Evolutionary conservation across 2,329 filamentous ascomycete species (phyloP).

Genomic region (Aspergillus neoniger): DNA sequence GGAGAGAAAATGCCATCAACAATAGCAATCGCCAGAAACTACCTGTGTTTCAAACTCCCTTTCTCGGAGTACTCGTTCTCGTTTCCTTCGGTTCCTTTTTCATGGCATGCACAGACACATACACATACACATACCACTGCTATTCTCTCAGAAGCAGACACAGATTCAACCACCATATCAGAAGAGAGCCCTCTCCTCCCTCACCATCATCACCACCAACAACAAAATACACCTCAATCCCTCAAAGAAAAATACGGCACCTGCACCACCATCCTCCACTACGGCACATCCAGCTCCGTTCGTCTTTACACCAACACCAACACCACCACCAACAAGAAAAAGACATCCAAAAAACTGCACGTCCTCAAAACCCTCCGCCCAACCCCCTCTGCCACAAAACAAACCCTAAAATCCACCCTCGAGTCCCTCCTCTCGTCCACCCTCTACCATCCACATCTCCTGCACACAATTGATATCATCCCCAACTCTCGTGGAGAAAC

Average conservation of each 20-base stretch:
- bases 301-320: constrained; percentile 20
- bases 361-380: constrained; percentile 35
- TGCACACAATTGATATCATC: constrained; percentile 29
- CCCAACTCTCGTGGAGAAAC: constrained; percentile 30
- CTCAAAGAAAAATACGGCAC: constrained; percentile 29
- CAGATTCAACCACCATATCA: not conserved
- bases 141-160: not conserved
- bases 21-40: too few species aligned
- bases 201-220: not conserved
- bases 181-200: not conserved
- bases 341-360: constrained; percentile 6
- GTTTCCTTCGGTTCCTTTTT: too few species aligned
- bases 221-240: not conserved
- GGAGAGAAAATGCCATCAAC: too few species aligned
- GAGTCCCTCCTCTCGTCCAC: constrained; percentile 22
- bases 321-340: constrained; percentile 2
- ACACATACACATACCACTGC: too few species aligned
- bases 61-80: too few species aligned
- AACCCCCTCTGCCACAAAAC: constrained; percentile 5
- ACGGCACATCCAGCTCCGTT: constrained; percentile 29
- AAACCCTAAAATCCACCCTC: constrained; percentile 7
- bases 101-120: too few species aligned
- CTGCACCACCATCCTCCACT: constrained; percentile 31
- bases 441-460: constrained; percentile 31
- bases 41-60: too few species aligned